These are phyloP conservation scores for Hordeum pubiflorum DNA, from an alignment of 202 grass and related monocot genomes.

Conservation along the genomic window DNA sequence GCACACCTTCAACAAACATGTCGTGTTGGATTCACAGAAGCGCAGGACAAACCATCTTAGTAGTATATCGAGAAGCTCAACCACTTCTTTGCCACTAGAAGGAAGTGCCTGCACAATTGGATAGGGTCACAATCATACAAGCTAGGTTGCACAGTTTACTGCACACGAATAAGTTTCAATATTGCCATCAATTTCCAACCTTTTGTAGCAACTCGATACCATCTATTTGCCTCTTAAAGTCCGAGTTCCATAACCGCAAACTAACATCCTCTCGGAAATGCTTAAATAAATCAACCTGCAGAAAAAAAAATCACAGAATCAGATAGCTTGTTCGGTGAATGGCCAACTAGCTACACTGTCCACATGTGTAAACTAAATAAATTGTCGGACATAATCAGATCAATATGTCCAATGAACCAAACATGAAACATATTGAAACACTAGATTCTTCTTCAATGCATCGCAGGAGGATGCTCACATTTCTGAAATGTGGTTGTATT, in stretches of 20 bases:
- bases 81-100: conserved; percentile 66
- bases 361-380: background rate
- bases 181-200: conserved; percentile 41
- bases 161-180: conserved; percentile 6
- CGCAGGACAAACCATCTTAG: conserved; percentile 96
- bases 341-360: background rate
- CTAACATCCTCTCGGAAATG: conserved; percentile 95
- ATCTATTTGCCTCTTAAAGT: conserved; percentile 99
- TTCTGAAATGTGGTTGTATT: background rate
- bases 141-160: background rate
- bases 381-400: conserved; percentile 7
- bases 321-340: background rate
- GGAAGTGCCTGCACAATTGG: conserved; percentile 56
- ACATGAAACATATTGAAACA: background rate
- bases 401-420: background rate
- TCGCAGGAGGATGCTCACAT: background rate
- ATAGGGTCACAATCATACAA: conserved; percentile 3
- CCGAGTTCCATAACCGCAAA: conserved; percentile 80
- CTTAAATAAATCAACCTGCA: conserved; percentile 83
- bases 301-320: background rate
- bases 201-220: conserved; percentile 93
- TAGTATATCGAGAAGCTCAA: conserved; percentile 93
- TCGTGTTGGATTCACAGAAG: conserved; percentile 98
- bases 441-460: background rate
- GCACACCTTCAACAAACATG: conserved; percentile 87